Evolutionary conservation across 2,329 filamentous ascomycete genomes (phyloP).

Genomic region (Colletotrichum paranaense): DNA sequence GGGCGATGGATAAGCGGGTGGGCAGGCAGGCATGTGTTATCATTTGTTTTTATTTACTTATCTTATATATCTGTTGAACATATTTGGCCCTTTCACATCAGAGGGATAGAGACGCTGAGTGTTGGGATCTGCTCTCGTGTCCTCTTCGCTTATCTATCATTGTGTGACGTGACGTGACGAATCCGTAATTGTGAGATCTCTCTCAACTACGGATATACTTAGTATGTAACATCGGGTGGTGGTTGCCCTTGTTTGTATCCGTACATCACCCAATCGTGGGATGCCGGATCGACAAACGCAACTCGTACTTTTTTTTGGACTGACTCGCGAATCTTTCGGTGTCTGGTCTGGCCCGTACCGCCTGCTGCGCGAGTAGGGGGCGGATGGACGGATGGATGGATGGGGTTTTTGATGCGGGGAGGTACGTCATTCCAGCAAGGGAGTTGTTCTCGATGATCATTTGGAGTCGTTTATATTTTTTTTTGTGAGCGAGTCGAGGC

Average conservation of each 20-base stretch:
- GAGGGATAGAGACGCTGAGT: too few species aligned
- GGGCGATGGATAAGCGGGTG: constrained; percentile 16
- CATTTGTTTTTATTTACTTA: not conserved
- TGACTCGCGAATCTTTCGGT: not conserved
- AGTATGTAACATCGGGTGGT: not conserved
- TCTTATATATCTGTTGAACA: not conserved
- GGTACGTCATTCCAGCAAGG: constrained; percentile 11
- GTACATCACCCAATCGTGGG: not conserved
- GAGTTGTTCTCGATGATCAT: not conserved
- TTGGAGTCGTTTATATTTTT: not conserved
- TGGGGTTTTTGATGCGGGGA: not conserved
- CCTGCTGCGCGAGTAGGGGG: not conserved
- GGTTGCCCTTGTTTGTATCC: not conserved
- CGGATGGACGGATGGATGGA: too few species aligned
- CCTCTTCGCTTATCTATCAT: not conserved
- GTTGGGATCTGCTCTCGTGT: not conserved
- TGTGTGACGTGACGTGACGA: not conserved
- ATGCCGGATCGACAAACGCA: not conserved
- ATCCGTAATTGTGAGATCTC: not conserved
- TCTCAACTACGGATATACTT: not conserved
- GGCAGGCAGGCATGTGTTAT: constrained; percentile 5
- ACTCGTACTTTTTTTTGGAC: not conserved
- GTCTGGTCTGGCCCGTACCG: not conserved
- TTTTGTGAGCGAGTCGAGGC: too few species aligned
- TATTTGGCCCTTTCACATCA: too few species aligned